phyloP scores from a whole-genome alignment of 2,329 filamentous ascomycete species.

The Lachnellula suecica region DNA sequence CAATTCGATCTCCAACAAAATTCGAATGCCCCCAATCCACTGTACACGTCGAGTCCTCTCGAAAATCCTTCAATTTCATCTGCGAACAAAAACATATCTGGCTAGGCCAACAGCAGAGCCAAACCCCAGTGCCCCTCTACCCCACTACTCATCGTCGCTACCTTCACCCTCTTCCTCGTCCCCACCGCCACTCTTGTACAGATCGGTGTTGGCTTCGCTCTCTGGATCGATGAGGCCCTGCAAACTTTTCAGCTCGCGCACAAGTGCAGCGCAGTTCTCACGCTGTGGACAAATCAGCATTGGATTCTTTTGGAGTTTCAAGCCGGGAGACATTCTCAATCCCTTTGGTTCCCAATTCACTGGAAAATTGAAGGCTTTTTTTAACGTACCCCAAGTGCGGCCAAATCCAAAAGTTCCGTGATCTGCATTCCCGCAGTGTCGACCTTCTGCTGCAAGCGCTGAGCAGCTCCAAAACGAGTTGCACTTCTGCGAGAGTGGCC shows the following conservation, averaged over 20 bases:
- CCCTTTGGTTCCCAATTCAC: too few relatives aligned
- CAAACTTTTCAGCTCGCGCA: slow-evolving; percentile 20
- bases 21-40: background rate
- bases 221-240: slow-evolving; percentile 19
- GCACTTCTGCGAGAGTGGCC: background rate
- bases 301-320: too few relatives aligned
- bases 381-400: too few relatives aligned
- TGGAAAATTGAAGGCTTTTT: too few relatives aligned
- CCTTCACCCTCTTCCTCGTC: slow-evolving; percentile 4
- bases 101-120: background rate
- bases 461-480: background rate
- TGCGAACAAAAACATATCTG: background rate
- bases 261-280: slow-evolving; percentile 21
- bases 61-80: background rate
- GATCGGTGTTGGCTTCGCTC: slow-evolving; percentile 11
- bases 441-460: slow-evolving; percentile 2
- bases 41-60: background rate
- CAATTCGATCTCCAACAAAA: background rate
- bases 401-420: slow-evolving; percentile 13
- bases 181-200: slow-evolving; percentile 7
- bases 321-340: too few relatives aligned
- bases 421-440: slow-evolving; percentile 12
- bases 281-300: too few relatives aligned
- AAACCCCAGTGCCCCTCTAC: background rate
- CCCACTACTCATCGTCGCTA: background rate